Evolutionary conservation across 352 stramenopile genomes (phyloP), one percentile per base, ranked within the genome.

Genomic region (Phytopythium helicoides): DNA sequence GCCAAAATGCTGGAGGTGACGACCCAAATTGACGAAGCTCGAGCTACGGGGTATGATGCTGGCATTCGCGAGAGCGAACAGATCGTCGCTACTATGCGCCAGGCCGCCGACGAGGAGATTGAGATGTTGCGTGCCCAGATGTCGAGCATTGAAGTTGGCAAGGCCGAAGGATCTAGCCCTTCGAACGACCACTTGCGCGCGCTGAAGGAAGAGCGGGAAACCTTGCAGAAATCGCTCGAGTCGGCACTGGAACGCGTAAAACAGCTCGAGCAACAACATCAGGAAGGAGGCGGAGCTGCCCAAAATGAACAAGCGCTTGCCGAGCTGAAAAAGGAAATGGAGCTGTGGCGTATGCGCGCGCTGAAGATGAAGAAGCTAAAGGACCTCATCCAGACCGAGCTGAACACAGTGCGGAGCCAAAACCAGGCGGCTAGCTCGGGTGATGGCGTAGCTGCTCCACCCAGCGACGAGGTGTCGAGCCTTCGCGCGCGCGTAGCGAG

Each of bases 311-410:
- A 59, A 14, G 21, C 48, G 22, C 16, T 71, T 23, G 61, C 53
- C 1, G 56, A 73, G 33, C 4, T 54, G 26, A 60, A 52, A 15
- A 87, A 67, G 69, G 75, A 91, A 47, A 79, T 88, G 54, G 78
- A 95, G 41, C 31, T 95, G 21, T 92, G 81, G 83, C 83, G 81
- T 23, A 70, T 79, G 51, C 80, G 83, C 26, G 81, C 86, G 26
- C 64, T 95, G 33, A 89, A 89, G 48, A 92, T 92, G 81, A 92
- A 92, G 45, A 92, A 92, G 51, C 41, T 86, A 0, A 92, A 92
- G 39, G 81, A 92, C 25, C 54, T 86, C 18, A 62, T 77, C 14
- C 78, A 92, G 45, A 48, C 60, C 0, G 81, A 90, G 25, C 63
- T 87, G 4, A 76, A 71, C 19, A 56, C 64, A 12, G 53, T 83